Conservation (phyloP, 495 filamentous ascomycete species). For the Xylaria palmicola region DNA sequence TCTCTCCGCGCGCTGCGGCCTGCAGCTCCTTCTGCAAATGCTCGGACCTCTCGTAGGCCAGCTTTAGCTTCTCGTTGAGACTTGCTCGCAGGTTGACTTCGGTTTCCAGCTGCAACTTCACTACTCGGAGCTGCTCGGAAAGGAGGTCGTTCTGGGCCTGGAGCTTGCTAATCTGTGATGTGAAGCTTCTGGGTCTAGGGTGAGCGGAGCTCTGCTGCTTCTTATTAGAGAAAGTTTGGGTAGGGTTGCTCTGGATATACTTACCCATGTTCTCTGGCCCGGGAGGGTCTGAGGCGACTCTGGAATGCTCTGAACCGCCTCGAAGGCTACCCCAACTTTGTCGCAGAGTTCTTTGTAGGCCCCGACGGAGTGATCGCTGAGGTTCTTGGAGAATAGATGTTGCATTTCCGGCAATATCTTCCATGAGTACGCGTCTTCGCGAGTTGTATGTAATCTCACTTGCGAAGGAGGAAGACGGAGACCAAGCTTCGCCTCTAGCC, state of each 20-base stretch:
- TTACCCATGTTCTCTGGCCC: background rate
- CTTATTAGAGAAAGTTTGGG: background rate
- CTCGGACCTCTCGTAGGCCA: background rate
- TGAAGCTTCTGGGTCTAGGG: background rate
- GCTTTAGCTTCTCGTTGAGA: background rate
- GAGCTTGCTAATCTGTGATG: background rate
- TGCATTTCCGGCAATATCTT: constrained; percentile 4
- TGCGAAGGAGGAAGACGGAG: background rate
- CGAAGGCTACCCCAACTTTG: background rate
- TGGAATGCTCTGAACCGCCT: background rate
- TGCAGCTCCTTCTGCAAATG: background rate
- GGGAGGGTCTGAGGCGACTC: background rate
- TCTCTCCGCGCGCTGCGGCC: background rate
- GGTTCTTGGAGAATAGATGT: constrained; percentile 12
- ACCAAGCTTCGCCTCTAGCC: background rate
- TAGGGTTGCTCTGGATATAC: too few species aligned
- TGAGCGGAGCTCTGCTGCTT: background rate
- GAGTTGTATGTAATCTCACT: constrained; percentile 6
- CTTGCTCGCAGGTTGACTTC: background rate
- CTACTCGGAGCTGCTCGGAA: background rate
- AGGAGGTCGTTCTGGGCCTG: background rate
- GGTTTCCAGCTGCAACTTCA: background rate
- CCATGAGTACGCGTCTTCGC: constrained; percentile 5
- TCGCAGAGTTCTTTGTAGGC: constrained; percentile 4
- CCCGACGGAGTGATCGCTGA: constrained; percentile 4